Percentiles rank a stretch among this genome's conserved stretches.
These are phyloP conservation scores for Termitomyces sp. DNA, from an alignment of 768 basidiomycete species.

Conservation along the genomic window DNA sequence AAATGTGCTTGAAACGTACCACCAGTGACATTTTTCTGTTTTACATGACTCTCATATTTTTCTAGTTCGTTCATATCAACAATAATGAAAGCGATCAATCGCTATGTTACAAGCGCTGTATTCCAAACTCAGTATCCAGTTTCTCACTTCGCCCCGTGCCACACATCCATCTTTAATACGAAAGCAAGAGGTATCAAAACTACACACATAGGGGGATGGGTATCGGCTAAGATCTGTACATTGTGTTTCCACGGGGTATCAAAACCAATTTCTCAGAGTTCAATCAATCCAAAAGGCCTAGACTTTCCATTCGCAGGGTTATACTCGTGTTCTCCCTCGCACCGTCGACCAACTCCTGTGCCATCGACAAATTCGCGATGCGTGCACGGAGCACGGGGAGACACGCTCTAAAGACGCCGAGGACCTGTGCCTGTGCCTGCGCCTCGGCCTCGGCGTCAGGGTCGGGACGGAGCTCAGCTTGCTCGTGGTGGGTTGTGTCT, in stretches of 20 bases:
- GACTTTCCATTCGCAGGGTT: slow-evolving; percentile 40
- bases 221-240: not conserved
- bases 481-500: not conserved
- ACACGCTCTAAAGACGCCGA: slow-evolving; percentile 37
- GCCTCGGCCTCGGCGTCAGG: slow-evolving; percentile 10
- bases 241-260: not conserved
- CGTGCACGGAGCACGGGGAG: slow-evolving; percentile 43
- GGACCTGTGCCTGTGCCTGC: slow-evolving; percentile 34
- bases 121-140: no score
- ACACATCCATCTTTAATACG: not conserved
- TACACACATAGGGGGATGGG: not conserved
- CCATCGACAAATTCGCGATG: slow-evolving; percentile 39
- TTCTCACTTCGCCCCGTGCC: not conserved
- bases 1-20: not conserved
- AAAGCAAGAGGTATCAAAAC: not conserved
- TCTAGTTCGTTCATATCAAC: not conserved
- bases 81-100: not conserved
- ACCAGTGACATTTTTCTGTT: not conserved
- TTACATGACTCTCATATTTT: not conserved
- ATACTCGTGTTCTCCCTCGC: slow-evolving; percentile 45
- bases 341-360: slow-evolving; percentile 42
- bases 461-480: not conserved
- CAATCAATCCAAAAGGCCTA: slow-evolving; percentile 25
- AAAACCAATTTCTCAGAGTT: not conserved
- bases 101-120: not conserved